Base-by-base conservation (phyloP, 371 early-diverging fungal genomes). In the Apophysomyces trapeziformis region DNA sequence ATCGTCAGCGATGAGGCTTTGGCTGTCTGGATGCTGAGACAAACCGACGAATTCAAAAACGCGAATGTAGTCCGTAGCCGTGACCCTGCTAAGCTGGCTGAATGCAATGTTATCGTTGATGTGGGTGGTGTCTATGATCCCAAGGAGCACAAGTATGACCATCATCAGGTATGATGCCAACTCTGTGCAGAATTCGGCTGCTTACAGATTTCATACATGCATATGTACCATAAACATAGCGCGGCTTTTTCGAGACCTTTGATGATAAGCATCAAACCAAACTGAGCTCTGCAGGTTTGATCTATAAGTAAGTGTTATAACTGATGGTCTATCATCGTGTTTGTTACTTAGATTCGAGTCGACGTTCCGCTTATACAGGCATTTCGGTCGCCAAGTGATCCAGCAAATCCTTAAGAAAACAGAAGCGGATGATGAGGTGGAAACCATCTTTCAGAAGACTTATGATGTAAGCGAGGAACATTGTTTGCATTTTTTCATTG, bases 71-170 rank as follows among this genome's bases (percentile, higher is more conserved):
- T 95, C 39, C 90, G 99, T 60, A 92, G 96, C 35, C 93, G 99
- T 70, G 99, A 99, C 70, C 79, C 92, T 1, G 84, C 79, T 8
- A 85, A 91, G 38, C 80, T 98, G 56, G 89, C 81, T 12, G 85
- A 85, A 21, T 96, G 94, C 65, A 95, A 95, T 69, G 88, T 97
- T 64, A 94, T 99, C 21, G 97, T 98, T 13, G 99, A 99, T 75
- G 99, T 99, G 5, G 99, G 99, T 50, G 96, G 95, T 57, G 93
- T 90, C 21, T 99, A 96, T 78, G 93, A 94, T 78, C 95, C 92
- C 50, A 78, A 76, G 38, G 78, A 73, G 36, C 78, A 88, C 61
- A 85, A 94, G 56, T 99, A 90, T 75, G 99, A 99, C 73, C 99
- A 99, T 72, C 99, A 99, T 74, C 99, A 99, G 78, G 84, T 83